phyloP scores from a whole-genome alignment of 2,329 filamentous ascomycete species.

The Annulohypoxylon truncatum region DNA sequence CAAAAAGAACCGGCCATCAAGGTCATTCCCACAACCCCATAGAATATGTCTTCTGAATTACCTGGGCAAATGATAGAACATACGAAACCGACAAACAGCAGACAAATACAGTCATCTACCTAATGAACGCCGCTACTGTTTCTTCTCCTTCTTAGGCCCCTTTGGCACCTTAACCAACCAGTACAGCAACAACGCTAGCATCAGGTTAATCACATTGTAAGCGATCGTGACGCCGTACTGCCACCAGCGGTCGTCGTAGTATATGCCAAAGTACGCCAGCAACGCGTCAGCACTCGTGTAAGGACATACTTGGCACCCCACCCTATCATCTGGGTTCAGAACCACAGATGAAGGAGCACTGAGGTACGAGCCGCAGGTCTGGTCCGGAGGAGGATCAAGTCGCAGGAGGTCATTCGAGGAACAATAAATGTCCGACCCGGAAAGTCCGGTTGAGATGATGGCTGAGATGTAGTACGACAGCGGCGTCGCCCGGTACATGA shows the following conservation, averaged over 20 bases:
- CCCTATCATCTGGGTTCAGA: background rate
- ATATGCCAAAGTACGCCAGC: background rate
- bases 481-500: constrained; percentile 1
- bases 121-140: too few relatives aligned
- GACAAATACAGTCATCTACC: too few relatives aligned
- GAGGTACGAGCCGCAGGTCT: background rate
- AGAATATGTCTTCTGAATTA: too few relatives aligned
- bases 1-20: too few relatives aligned
- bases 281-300: background rate
- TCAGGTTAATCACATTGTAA: background rate
- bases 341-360: background rate
- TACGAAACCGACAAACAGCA: too few relatives aligned
- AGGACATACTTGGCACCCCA: background rate
- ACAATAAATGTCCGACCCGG: background rate
- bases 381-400: background rate
- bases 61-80: too few relatives aligned
- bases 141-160: background rate
- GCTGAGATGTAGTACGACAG: background rate
- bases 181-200: background rate
- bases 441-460: background rate
- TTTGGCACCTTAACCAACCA: background rate
- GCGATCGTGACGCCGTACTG: background rate
- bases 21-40: too few relatives aligned
- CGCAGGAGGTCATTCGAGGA: background rate
- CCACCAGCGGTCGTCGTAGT: background rate